Evolutionary conservation across 2,329 filamentous ascomycete species (phyloP).

Genomic region (Trichoderma citrinoviride): DNA sequence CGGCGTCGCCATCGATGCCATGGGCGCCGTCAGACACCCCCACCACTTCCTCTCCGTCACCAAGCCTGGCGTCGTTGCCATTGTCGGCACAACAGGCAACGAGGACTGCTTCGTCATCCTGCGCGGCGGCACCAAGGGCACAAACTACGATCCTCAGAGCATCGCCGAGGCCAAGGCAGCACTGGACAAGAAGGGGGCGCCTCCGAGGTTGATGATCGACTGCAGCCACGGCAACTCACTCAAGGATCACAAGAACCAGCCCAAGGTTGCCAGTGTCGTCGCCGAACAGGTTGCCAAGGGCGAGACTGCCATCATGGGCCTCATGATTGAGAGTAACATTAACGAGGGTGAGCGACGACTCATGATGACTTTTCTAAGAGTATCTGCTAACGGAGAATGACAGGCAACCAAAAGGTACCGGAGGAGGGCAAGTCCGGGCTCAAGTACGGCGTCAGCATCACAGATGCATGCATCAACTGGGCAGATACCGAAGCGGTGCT

Average conservation of each 20-base stretch:
- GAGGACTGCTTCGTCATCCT: constrained; percentile 97
- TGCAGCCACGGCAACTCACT: constrained; percentile 95
- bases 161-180: constrained; percentile 80
- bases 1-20: constrained; percentile 89
- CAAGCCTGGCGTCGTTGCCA: constrained; percentile 91
- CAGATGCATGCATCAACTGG: constrained; percentile 95
- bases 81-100: constrained; percentile 91
- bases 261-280: constrained; percentile 79
- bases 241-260: constrained; percentile 97
- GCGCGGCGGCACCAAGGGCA: constrained; percentile 85
- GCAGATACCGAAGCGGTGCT: constrained; percentile 81
- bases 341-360: constrained; percentile 64
- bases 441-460: constrained; percentile 94
- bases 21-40: constrained; percentile 84
- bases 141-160: constrained; percentile 87
- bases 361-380: not conserved
- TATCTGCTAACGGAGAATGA: constrained; percentile 30
- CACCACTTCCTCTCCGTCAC: constrained; percentile 98
- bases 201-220: constrained; percentile 88
- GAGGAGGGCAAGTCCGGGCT: constrained; percentile 79
- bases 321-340: constrained; percentile 99
- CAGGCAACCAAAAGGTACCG: constrained; percentile 86
- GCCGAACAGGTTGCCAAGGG: constrained; percentile 83
- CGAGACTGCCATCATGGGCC: constrained; percentile 86
- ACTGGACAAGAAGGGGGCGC: constrained; percentile 69